Evolutionary conservation across 352 stramenopile genomes (phyloP).

Genomic region (Pythium pyrilobum): DNA sequence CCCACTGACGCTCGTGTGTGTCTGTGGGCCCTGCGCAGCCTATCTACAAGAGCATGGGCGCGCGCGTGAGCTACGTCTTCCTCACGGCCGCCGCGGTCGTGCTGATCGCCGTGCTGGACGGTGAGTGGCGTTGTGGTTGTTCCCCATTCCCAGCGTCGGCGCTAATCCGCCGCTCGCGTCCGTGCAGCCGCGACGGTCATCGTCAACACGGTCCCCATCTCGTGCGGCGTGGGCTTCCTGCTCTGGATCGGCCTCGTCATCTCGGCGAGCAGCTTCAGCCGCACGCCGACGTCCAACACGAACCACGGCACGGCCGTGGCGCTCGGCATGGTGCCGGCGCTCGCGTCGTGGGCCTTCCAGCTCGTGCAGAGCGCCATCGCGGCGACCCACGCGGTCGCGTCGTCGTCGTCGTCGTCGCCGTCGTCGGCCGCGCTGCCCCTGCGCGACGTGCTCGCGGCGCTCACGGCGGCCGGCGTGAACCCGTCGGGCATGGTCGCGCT

Average conservation of each 20-base stretch:
- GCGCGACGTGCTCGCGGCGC: constrained; percentile 14
- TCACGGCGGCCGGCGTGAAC: constrained; percentile 28
- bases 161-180: background rate
- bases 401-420: background rate
- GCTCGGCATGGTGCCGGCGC: constrained; percentile 32
- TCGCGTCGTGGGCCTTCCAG: constrained; percentile 37
- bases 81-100: constrained; percentile 22
- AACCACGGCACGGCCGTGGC: constrained; percentile 38
- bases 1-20: no score
- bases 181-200: constrained; percentile 23
- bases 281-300: constrained; percentile 29
- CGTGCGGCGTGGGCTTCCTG: constrained; percentile 36
- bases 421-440: constrained; percentile 4
- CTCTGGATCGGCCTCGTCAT: constrained; percentile 50
- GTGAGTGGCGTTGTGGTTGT: constrained; percentile 3
- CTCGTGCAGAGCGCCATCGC: constrained; percentile 28
- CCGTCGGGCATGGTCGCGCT: constrained; percentile 35
- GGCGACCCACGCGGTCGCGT: constrained; percentile 7
- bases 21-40: no score
- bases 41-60: constrained; percentile 47
- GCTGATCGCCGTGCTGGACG: constrained; percentile 29
- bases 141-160: background rate
- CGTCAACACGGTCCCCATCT: constrained; percentile 29
- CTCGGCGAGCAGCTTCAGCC: constrained; percentile 35
- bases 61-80: constrained; percentile 30